These are phyloP conservation scores for Aspergillus sclerotioniger DNA, from an alignment of 495 filamentous ascomycete genomes.

Conservation along the genomic window DNA sequence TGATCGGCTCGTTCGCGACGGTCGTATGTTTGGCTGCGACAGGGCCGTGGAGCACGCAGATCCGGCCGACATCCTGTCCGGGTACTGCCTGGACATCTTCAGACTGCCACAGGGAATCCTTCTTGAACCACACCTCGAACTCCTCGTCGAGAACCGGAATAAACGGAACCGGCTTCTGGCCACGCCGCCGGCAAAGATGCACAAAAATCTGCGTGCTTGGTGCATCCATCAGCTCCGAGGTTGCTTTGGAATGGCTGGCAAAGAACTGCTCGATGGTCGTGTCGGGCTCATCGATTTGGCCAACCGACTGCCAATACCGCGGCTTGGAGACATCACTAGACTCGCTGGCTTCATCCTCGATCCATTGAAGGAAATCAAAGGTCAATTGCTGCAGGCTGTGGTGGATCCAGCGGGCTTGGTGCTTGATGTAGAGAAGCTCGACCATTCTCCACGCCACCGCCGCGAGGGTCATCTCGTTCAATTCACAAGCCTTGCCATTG, in stretches of 20 bases:
- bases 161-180: slow-evolving; percentile 39
- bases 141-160: slow-evolving; percentile 36
- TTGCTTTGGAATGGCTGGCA: slow-evolving; percentile 17
- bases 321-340: not conserved
- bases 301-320: not conserved
- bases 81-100: slow-evolving; percentile 41
- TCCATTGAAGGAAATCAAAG: slow-evolving; percentile 15
- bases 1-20: slow-evolving; percentile 25
- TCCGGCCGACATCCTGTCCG: slow-evolving; percentile 32
- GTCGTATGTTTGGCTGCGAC: slow-evolving; percentile 35
- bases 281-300: slow-evolving; percentile 12
- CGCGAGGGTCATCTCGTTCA: slow-evolving; percentile 39
- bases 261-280: not conserved
- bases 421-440: slow-evolving; percentile 36
- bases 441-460: slow-evolving; percentile 30
- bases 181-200: slow-evolving; percentile 23
- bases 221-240: slow-evolving; percentile 24
- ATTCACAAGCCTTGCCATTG: slow-evolving; percentile 24
- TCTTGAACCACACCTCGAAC: slow-evolving; percentile 45
- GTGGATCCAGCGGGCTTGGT: slow-evolving; percentile 35
- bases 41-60: slow-evolving; percentile 41
- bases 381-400: slow-evolving; percentile 24
- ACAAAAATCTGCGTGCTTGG: slow-evolving; percentile 33
- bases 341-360: not conserved
- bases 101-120: slow-evolving; percentile 44